Conservation (phyloP, 495 filamentous ascomycete genomes). For the Aspergillus taichungensis region DNA sequence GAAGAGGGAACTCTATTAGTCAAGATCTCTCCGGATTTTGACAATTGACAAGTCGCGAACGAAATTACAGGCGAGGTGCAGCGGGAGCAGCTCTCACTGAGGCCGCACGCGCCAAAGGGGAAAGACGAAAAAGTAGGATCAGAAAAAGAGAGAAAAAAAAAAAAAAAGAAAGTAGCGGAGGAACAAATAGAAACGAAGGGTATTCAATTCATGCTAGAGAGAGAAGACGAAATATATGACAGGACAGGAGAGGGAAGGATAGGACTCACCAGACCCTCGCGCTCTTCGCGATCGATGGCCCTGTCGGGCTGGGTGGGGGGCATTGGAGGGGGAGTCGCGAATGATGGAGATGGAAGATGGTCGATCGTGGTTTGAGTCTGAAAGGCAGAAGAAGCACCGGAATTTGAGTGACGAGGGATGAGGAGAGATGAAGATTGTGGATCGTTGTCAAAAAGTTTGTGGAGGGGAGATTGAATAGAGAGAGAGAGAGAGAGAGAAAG, state of each 20-base stretch:
- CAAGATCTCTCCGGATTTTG: conserved; percentile 9
- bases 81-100: background rate
- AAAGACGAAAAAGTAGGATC: conserved; percentile 1
- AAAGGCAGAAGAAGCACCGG: too few species aligned
- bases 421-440: conserved; percentile 3
- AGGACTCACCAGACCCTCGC: conserved; percentile 76
- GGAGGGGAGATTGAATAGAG: conserved; percentile 2
- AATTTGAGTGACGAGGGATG: conserved; percentile 1
- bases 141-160: conserved; percentile 2
- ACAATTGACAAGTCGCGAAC: background rate
- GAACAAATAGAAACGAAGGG: too few species aligned
- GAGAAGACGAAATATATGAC: background rate
- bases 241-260: conserved; percentile 4
- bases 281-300: conserved; percentile 82
- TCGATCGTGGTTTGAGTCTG: too few species aligned
- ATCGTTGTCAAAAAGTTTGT: background rate
- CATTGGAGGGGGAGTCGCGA: conserved; percentile 36
- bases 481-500: background rate
- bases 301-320: conserved; percentile 53
- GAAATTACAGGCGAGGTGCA: conserved; percentile 1
- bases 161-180: conserved; percentile 6
- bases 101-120: conserved; percentile 2
- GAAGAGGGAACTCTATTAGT: conserved; percentile 22
- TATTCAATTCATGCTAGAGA: background rate
- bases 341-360: too few species aligned